Evolutionary conservation across 169 alveolate genomes (phyloP).

Genomic region (Sarcocystis neurona): DNA sequence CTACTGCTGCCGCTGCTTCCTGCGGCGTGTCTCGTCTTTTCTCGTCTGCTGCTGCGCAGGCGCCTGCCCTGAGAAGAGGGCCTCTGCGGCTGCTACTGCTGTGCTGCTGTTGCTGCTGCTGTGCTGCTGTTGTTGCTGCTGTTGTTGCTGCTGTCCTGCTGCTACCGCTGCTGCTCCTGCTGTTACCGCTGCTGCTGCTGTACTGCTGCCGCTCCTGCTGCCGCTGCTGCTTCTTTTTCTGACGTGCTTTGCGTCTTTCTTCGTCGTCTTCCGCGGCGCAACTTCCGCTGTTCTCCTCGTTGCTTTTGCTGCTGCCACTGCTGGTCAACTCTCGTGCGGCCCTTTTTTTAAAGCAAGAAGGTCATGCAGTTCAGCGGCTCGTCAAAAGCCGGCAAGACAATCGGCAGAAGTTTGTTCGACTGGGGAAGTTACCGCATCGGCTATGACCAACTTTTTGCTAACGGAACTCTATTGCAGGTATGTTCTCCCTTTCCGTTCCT

Average conservation of each 20-base stretch:
- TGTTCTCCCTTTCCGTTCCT: neutral
- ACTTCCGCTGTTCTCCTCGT: too few species aligned
- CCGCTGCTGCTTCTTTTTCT: neutral
- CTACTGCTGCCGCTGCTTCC: neutral
- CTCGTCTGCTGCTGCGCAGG: too few species aligned
- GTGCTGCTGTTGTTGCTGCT: too few species aligned
- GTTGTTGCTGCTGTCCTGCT: too few species aligned
- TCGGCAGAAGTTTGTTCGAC: slow-evolving; percentile 51
- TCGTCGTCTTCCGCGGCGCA: too few species aligned
- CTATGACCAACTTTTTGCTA: slow-evolving; percentile 59
- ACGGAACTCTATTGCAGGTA: slow-evolving; percentile 62
- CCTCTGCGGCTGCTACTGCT: too few species aligned
- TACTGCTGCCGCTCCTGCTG: neutral
- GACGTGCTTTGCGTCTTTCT: neutral
- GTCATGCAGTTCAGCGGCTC: slow-evolving; percentile 44
- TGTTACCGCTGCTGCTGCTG: neutral
- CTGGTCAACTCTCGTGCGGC: neutral
- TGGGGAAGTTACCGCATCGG: slow-evolving; percentile 53
- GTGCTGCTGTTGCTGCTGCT: too few species aligned
- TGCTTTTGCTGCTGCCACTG: too few species aligned
- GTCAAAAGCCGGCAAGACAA: slow-evolving; percentile 46
- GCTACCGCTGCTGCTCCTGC: too few species aligned
- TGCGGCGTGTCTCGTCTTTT: neutral
- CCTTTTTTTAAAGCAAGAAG: slow-evolving; percentile 23
- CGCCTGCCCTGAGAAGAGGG: too few species aligned